Percentiles rank a stretch among this genome's conserved stretches.
Conservation (phyloP, 192 early-diverging fungal species). For the Backusella sp. region DNA sequence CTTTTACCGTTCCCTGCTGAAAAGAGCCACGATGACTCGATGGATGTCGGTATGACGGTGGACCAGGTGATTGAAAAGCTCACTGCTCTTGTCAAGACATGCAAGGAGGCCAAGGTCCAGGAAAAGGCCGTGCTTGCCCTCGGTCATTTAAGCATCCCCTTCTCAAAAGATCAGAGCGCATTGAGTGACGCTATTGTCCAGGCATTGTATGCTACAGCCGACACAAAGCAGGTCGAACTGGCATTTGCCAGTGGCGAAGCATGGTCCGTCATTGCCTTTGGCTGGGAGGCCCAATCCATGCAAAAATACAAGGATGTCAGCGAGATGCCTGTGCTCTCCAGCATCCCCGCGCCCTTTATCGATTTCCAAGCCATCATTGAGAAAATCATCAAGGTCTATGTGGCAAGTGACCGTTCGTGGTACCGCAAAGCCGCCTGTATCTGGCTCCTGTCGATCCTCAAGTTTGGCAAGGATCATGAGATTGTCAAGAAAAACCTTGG, state of each 20-base stretch:
- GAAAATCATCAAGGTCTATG: slow-evolving; percentile 52
- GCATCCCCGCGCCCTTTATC: slow-evolving; percentile 23
- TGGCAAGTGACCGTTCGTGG: slow-evolving; percentile 49
- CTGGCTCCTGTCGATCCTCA: slow-evolving; percentile 78
- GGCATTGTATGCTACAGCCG: slow-evolving; percentile 35
- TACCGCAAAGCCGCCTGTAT: slow-evolving; percentile 69
- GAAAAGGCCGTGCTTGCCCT: slow-evolving; percentile 70
- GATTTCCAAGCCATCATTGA: slow-evolving; percentile 40
- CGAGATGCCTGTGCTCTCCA: slow-evolving; percentile 26
- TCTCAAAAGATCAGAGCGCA: background rate
- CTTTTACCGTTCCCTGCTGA: slow-evolving; percentile 35
- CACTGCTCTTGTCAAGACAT: slow-evolving; percentile 45
- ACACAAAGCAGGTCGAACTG: slow-evolving; percentile 78
- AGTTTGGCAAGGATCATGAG: slow-evolving; percentile 58
- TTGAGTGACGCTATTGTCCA: slow-evolving; percentile 37
- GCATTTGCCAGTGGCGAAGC: slow-evolving; percentile 88
- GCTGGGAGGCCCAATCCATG: slow-evolving; percentile 70
- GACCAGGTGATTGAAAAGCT: slow-evolving; percentile 30
- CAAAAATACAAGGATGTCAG: slow-evolving; percentile 70
- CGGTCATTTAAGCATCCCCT: slow-evolving; percentile 63
- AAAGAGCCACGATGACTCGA: slow-evolving; percentile 5
- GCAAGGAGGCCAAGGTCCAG: slow-evolving; percentile 77
- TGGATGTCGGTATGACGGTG: slow-evolving; percentile 23
- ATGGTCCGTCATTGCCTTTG: slow-evolving; percentile 56
- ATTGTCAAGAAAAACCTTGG: slow-evolving; percentile 55